Base-by-base conservation (phyloP, 1,284 basidiomycete genomes). In the Trametes polyzona region DNA sequence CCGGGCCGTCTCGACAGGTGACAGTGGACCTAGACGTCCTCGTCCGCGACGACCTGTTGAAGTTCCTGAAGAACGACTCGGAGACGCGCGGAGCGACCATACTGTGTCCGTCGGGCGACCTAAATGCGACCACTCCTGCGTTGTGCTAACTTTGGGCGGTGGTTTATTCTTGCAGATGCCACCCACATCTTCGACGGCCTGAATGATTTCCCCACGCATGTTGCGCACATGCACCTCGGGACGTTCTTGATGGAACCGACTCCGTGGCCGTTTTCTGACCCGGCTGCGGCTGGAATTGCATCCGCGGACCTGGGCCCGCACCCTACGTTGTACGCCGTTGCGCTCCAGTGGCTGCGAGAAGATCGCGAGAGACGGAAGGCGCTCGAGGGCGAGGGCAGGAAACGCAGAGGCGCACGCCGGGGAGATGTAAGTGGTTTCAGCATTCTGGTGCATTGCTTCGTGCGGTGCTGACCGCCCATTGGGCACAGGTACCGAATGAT, bases 21-120 rank as follows among this genome's bases (percentile, higher is more conserved):
- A 99, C 96, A 0, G 97, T 99, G 30, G 97, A 99, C 72, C 79
- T 99, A n/a, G 97, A 99, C 67, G 96, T 98, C 6, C 84, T 98
- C 36, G 97, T 99, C 40, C 88, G 97, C 43, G 87, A 93, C 49
- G 93, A 97, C 62, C 78, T 99, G 21, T 83, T 99, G 63, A 83
- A 79, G 17, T 99, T 98, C 74, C 81, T 99, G 40, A 88, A 88
- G 62, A 75, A 83, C 19, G 97, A 99, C 69, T 93, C 93, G 61
- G 83, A 90, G 62, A 73, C 76, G 12, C 83, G 97, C 21, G 85
- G 87, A 0, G 93, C 96, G 3, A 98, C 96, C 4, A 92, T 99
- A 57, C 76, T 99, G 49, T 99, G 93, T 88, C 69, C 65, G 89
- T 77, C 27, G 14, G 12, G 48, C 23, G 47, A 12, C 4, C 40